Base-by-base conservation (phyloP, 75 land plant species). In the Pinus tabuliformis region DNA sequence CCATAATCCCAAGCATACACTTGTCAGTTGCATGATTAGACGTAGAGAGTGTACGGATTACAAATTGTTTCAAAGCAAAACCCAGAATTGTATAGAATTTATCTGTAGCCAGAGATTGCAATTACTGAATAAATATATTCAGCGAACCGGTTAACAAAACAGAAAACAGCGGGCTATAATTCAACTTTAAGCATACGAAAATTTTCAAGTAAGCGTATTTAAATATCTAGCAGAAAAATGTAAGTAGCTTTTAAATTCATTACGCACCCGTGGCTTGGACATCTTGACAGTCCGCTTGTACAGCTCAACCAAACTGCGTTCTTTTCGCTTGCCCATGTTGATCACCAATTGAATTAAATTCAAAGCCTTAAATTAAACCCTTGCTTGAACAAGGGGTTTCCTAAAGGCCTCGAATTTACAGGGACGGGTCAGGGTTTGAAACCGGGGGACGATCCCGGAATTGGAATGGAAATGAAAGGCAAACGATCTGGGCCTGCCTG, bases 221-320 rank as follows among this genome's bases (percentile, higher is more conserved):
- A 64, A 36, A 15, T 36, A 68, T 68, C 52, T 12, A 68, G 18
- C 20, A 33, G 49, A 37, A 42, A 3, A 39, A 68, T 39, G 49
- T 39, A 68, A 68, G 20, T 18, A 18, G 71, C 6, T 20, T 68
- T 68, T 39, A 2, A 20, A 20, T 15, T 39, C n/a, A 4, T 37
- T 30, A 68, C 71, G 36, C 36, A 68, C 71, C 71, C 71, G 45
- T 0, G 71, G 71, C 45, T n/a, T 68, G 33, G 21, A 68, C 71
- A 68, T 6, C 71, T 68, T 68, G 37, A n/a, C 24, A 17, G 71
- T 20, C 37, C 22, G 52, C 52, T 68, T 68, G 71, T 68, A 42
- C 22, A 68, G 71, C 52, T 37, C 71, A 42, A n/a, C 71, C 52
- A 68, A 33, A 18, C 13, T 37, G 18, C 52, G 71, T 18, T 37